Percentiles rank a stretch among this genome's conserved stretches.
These are phyloP conservation scores for Penicillium hesseltinei DNA, from an alignment of 2,329 filamentous ascomycete genomes.

Conservation along the genomic window DNA sequence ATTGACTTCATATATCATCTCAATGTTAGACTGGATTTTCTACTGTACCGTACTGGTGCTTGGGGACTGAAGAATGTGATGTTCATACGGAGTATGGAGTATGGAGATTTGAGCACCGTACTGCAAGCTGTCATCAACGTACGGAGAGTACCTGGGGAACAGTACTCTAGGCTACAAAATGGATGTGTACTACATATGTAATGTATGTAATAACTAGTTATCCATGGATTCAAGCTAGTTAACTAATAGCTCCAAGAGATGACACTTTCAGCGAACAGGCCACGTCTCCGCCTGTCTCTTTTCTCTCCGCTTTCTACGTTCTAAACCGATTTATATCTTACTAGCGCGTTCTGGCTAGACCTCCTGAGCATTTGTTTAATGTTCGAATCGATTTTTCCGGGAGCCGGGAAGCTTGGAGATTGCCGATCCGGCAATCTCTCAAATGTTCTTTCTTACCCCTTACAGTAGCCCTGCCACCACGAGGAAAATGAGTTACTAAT, in stretches of 20 bases:
- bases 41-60: not conserved
- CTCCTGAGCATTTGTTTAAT: not conserved
- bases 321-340: slow-evolving; percentile 10
- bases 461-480: slow-evolving; percentile 19
- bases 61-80: not conserved
- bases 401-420: slow-evolving; percentile 7
- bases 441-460: slow-evolving; percentile 13
- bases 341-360: slow-evolving; percentile 7
- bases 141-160: not conserved
- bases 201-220: too few relatives aligned
- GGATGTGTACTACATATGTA: too few relatives aligned
- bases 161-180: too few relatives aligned
- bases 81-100: not conserved
- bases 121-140: not conserved
- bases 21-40: not conserved
- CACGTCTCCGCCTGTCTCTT: slow-evolving; percentile 22
- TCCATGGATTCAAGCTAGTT: too few relatives aligned
- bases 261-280: slow-evolving; percentile 18
- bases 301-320: slow-evolving; percentile 1
- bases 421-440: slow-evolving; percentile 20
- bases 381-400: not conserved
- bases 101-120: not conserved
- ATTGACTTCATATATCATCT: not conserved
- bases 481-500: slow-evolving; percentile 15
- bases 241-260: not conserved